phyloP scores from a whole-genome alignment of 1,139 yeast genomes.

The Trichomonascaceae sp. region DNA sequence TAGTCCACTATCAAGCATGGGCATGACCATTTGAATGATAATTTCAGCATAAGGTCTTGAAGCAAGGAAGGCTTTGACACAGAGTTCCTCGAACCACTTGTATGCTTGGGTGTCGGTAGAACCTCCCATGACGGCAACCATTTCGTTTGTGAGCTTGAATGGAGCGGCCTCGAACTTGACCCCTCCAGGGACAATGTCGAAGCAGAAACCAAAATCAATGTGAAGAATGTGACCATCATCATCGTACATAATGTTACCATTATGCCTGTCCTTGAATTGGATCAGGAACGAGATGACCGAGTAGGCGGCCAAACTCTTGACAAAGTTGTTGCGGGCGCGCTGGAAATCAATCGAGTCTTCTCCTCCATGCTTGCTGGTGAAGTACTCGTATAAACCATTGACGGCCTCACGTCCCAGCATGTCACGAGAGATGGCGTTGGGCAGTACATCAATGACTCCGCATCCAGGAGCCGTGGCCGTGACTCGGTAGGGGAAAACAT shows the following conservation, averaged over 20 bases:
- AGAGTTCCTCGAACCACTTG: constrained; percentile 87
- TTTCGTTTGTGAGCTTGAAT: constrained; percentile 89
- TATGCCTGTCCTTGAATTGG: constrained; percentile 95
- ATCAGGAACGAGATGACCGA: constrained; percentile 83
- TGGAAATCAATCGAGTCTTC: constrained; percentile 85
- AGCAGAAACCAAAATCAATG: constrained; percentile 96
- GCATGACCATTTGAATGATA: constrained; percentile 71
- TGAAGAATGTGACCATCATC: constrained; percentile 89
- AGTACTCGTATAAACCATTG: constrained; percentile 89
- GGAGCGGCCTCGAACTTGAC: constrained; percentile 97
- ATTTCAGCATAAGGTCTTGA: constrained; percentile 84
- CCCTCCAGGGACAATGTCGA: constrained; percentile 98
- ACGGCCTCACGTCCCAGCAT: constrained; percentile 99
- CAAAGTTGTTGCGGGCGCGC: constrained; percentile 80
- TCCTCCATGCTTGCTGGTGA: constrained; percentile 84
- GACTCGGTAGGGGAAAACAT: constrained; percentile 85
- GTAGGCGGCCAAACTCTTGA: constrained; percentile 90
- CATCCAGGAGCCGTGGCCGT: constrained; percentile 99
- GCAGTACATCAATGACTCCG: constrained; percentile 96
- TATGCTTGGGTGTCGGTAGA: constrained; percentile 72
- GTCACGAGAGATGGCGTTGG: constrained; percentile 89
- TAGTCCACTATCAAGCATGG: constrained; percentile 91
- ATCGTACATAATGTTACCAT: constrained; percentile 98
- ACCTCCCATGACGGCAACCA: constrained; percentile 95
- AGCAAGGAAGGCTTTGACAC: constrained; percentile 84